Conservation (phyloP, 805 yeast genomes). For the Danielozyma ontarioensis region DNA sequence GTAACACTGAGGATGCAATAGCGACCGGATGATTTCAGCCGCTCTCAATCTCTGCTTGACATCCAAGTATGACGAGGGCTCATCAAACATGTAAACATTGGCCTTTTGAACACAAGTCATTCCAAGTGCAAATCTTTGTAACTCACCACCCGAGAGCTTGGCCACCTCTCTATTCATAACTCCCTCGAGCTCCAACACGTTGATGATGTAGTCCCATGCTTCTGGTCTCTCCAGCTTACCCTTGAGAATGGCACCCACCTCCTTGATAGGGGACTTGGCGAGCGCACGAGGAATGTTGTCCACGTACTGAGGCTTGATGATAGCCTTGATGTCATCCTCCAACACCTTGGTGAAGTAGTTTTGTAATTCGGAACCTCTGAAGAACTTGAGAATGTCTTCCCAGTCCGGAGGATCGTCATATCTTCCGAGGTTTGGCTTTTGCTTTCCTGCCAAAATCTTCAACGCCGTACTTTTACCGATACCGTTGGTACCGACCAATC, state of each 20-base stretch:
- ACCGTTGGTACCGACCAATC: constrained; percentile 98
- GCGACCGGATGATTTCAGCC: constrained; percentile 86
- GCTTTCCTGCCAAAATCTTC: constrained; percentile 94
- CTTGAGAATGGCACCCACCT: constrained; percentile 80
- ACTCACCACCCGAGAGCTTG: constrained; percentile 95
- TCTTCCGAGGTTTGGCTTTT: constrained; percentile 92
- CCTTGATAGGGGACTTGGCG: constrained; percentile 74
- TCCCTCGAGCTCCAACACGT: constrained; percentile 66
- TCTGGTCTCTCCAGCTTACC: constrained; percentile 71
- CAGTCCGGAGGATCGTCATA: constrained; percentile 97
- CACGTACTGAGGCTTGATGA: constrained; percentile 97
- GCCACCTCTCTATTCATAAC: constrained; percentile 84
- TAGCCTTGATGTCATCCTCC: constrained; percentile 93
- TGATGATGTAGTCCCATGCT: constrained; percentile 59
- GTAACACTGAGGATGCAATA: constrained; percentile 70
- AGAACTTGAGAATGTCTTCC: constrained; percentile 85
- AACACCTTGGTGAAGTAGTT: constrained; percentile 90
- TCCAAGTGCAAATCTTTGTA: constrained; percentile 97
- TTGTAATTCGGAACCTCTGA: constrained; percentile 96
- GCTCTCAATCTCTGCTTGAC: constrained; percentile 98
- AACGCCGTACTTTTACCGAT: constrained; percentile 97
- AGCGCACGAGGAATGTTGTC: constrained; percentile 97
- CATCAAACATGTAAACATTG: constrained; percentile 98
- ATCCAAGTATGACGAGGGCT: constrained; percentile 97
- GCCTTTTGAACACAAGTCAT: constrained; percentile 95